A percentile compares a stretch with the other conserved stretches of the same genome.
Evolutionary conservation across 2,329 filamentous ascomycete genomes (phyloP).

Genomic region (Phyllosticta citribraziliensis): DNA sequence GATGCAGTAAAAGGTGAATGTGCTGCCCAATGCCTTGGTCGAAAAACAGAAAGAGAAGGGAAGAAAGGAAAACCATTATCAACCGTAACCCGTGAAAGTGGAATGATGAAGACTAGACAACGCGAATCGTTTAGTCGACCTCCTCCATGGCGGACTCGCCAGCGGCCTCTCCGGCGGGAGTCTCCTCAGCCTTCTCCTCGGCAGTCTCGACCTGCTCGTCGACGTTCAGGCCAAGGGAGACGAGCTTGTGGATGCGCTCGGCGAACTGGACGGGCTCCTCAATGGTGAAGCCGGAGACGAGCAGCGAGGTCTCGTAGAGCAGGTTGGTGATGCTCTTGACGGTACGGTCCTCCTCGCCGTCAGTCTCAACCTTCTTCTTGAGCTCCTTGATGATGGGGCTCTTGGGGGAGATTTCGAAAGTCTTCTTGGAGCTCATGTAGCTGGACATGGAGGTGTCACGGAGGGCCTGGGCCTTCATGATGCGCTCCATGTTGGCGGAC

Average conservation of each 20-base stretch:
- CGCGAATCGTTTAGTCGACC: slow-evolving; percentile 64
- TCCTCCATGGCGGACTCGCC: slow-evolving; percentile 99
- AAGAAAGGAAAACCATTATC: neutral
- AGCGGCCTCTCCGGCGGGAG: slow-evolving; percentile 49
- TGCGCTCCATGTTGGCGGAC: slow-evolving; percentile 99
- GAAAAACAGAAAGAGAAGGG: slow-evolving; percentile 4
- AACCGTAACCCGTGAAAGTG: slow-evolving; percentile 6
- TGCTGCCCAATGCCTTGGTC: slow-evolving; percentile 8
- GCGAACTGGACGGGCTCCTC: slow-evolving; percentile 97
- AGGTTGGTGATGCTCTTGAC: slow-evolving; percentile 99
- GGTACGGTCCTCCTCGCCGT: slow-evolving; percentile 96
- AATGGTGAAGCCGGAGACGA: slow-evolving; percentile 99
- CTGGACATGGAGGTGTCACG: slow-evolving; percentile 99
- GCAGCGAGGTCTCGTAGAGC: slow-evolving; percentile 95
- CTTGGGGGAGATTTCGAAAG: slow-evolving; percentile 99
- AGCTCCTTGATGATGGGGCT: slow-evolving; percentile 97
- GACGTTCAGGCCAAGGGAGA: slow-evolving; percentile 93
- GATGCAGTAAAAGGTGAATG: slow-evolving; percentile 1
- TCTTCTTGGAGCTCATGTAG: slow-evolving; percentile 99
- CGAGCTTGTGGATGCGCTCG: slow-evolving; percentile 99
- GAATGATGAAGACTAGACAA: slow-evolving; percentile 5
- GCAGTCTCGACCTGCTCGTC: slow-evolving; percentile 78
- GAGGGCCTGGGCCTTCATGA: slow-evolving; percentile 99
- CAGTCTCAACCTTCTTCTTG: slow-evolving; percentile 96
- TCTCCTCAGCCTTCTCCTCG: slow-evolving; percentile 46